A percentile compares a stretch with the other conserved stretches of the same genome.
These are phyloP conservation scores for Phycomyces nitens DNA, from an alignment of 192 early-diverging fungal genomes.

Conservation along the genomic window DNA sequence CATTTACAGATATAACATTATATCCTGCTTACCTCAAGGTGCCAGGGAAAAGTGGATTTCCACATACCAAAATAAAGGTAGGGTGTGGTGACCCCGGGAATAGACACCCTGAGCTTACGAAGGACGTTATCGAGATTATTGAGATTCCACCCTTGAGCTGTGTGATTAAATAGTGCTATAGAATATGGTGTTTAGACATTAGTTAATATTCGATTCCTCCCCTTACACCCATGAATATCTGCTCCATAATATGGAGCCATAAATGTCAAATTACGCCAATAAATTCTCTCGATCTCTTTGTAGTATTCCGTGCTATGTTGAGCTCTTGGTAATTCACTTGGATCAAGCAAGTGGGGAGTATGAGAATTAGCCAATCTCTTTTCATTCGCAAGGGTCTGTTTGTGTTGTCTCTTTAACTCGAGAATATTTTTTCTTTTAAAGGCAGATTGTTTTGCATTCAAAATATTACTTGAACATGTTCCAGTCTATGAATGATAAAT, in stretches of 20 bases:
- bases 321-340: constrained; percentile 15
- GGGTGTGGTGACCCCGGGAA: constrained; percentile 91
- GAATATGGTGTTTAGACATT: not conserved
- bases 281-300: constrained; percentile 75
- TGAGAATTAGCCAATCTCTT: constrained; percentile 7
- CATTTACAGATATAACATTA: not conserved
- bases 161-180: constrained; percentile 45
- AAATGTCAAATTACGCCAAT: constrained; percentile 89
- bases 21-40: constrained; percentile 65
- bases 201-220: too few species aligned
- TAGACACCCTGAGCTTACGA: constrained; percentile 60
- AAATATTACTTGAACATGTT: too few species aligned
- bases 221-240: constrained; percentile 74
- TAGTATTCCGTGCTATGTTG: constrained; percentile 53
- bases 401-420: too few species aligned
- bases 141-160: constrained; percentile 65
- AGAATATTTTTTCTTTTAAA: too few species aligned
- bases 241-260: constrained; percentile 88
- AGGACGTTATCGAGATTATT: constrained; percentile 74
- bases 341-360: too few species aligned
- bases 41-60: constrained; percentile 99
- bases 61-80: constrained; percentile 98
- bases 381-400: too few species aligned
- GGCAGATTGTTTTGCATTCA: too few species aligned
- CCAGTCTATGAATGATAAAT: too few species aligned